phyloP scores from a whole-genome alignment of 2,329 filamentous ascomycete genomes.

The Verticillium alfalfae region DNA sequence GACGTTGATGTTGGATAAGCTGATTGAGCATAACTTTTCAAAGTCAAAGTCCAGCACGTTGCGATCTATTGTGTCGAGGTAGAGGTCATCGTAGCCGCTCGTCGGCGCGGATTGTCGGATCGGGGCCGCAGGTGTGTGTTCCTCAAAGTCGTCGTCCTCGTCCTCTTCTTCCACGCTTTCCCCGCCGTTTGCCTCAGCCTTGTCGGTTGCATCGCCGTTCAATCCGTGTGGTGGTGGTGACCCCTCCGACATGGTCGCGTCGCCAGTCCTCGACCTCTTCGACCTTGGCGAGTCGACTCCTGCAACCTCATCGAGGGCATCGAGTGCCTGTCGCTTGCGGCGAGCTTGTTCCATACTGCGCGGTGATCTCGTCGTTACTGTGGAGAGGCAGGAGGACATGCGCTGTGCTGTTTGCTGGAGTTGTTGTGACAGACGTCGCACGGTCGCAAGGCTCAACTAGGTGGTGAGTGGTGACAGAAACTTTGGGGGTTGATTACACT shows the following conservation, averaged over 20 bases:
- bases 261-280: slow-evolving; percentile 51
- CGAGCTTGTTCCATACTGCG: slow-evolving; percentile 4
- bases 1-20: slow-evolving; percentile 95
- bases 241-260: slow-evolving; percentile 23
- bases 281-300: slow-evolving; percentile 52
- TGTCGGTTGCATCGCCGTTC: slow-evolving; percentile 10
- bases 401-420: background rate
- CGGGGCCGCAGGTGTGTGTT: slow-evolving; percentile 34
- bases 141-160: slow-evolving; percentile 11
- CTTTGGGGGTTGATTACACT: background rate
- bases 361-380: background rate
- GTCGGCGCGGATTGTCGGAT: slow-evolving; percentile 71
- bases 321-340: slow-evolving; percentile 55
- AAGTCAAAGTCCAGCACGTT: slow-evolving; percentile 96
- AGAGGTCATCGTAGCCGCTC: slow-evolving; percentile 89
- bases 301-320: slow-evolving; percentile 52
- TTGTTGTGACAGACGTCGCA: background rate
- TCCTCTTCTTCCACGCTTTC: slow-evolving; percentile 2
- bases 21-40: slow-evolving; percentile 95
- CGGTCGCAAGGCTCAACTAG: background rate
- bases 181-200: slow-evolving; percentile 1
- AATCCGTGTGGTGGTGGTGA: slow-evolving; percentile 15
- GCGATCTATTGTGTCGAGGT: slow-evolving; percentile 94
- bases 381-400: background rate
- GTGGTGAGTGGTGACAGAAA: background rate